Conservation (phyloP, 495 filamentous ascomycete genomes). For the Neurospora hispaniola region DNA sequence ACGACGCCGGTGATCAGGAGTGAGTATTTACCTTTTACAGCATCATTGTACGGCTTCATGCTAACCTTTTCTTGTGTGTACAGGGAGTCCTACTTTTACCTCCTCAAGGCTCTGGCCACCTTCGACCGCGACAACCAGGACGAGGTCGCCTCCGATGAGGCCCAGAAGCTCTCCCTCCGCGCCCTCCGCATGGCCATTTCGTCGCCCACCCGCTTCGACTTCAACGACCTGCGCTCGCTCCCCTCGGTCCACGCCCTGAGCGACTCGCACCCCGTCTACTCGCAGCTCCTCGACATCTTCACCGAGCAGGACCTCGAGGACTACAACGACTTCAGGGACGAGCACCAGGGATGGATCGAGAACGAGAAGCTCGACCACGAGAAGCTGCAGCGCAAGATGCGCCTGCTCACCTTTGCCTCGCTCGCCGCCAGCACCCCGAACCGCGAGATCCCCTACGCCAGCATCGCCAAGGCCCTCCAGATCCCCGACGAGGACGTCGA, state of each 20-base stretch:
- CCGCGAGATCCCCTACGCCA: conserved; percentile 73
- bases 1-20: conserved; percentile 64
- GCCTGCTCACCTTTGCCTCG: conserved; percentile 83
- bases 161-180: conserved; percentile 71
- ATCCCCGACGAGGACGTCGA: conserved; percentile 76
- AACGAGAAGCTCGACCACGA: conserved; percentile 52
- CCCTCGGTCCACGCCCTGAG: conserved; percentile 79
- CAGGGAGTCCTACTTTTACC: conserved; percentile 67
- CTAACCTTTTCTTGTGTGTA: conserved; percentile 8
- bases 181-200: conserved; percentile 74
- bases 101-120: conserved; percentile 72
- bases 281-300: conserved; percentile 91
- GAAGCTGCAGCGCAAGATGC: conserved; percentile 75
- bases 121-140: conserved; percentile 53
- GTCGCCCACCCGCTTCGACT: conserved; percentile 73
- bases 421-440: conserved; percentile 72
- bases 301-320: conserved; percentile 85
- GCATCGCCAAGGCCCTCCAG: conserved; percentile 72
- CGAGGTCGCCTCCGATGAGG: conserved; percentile 55
- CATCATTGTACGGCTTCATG: background rate
- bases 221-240: conserved; percentile 81
- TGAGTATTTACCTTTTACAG: conserved; percentile 24
- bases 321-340: conserved; percentile 84
- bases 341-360: conserved; percentile 71
- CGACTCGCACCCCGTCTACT: conserved; percentile 69